phyloP scores from a whole-genome alignment of 2,329 filamentous ascomycete genomes.

The Boeremia lycopersici region DNA sequence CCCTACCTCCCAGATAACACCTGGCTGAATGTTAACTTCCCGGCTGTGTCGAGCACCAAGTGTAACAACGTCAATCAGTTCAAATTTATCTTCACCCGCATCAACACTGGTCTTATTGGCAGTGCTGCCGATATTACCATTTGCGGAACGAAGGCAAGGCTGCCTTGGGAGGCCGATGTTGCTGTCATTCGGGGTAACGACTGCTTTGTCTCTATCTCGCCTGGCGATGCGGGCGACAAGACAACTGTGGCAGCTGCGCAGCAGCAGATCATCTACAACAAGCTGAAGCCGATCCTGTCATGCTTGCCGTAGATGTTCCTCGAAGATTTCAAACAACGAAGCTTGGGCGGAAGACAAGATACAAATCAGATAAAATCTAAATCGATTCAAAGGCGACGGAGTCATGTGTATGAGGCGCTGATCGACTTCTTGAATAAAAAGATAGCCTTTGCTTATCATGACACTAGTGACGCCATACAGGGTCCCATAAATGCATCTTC shows the following conservation, averaged over 20 bases:
- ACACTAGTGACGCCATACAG: too few relatives aligned
- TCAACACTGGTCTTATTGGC: conserved; percentile 54
- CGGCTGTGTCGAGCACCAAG: conserved; percentile 53
- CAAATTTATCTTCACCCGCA: conserved; percentile 68
- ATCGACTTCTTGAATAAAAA: too few relatives aligned
- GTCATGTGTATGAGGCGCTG: too few relatives aligned
- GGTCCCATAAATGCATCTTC: background rate
- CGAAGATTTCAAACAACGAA: too few relatives aligned
- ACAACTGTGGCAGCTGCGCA: conserved; percentile 58
- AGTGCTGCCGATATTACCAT: conserved; percentile 59
- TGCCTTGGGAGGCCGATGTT: conserved; percentile 66
- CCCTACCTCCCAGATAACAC: conserved; percentile 67
- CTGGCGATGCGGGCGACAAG: conserved; percentile 66
- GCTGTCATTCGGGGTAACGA: conserved; percentile 50
- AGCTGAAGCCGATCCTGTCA: conserved; percentile 36
- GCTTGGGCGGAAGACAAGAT: too few relatives aligned
- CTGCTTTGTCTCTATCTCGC: conserved; percentile 68
- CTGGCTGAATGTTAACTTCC: conserved; percentile 75
- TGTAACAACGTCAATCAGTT: conserved; percentile 63
- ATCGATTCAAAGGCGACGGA: too few relatives aligned
- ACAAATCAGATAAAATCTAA: background rate
- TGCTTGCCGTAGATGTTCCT: conserved; percentile 13
- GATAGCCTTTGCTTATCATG: too few relatives aligned
- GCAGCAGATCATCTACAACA: conserved; percentile 32
- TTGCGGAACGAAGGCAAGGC: conserved; percentile 57